phyloP scores from a whole-genome alignment of 176 grass and related monocot species.

The Secale cereale region DNA sequence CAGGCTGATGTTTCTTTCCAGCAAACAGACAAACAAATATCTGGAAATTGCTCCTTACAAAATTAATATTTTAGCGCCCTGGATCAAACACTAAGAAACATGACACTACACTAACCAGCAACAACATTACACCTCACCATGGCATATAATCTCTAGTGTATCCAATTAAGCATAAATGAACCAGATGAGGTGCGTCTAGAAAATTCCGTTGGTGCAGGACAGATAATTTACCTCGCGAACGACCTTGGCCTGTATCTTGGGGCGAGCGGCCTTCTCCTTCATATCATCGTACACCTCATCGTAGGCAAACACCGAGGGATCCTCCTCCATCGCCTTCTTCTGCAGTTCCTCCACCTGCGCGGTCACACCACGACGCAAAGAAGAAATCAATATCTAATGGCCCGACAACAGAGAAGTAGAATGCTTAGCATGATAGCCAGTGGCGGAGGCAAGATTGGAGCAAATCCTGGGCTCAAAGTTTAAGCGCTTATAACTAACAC shows the following conservation, averaged over 20 bases:
- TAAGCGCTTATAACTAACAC: not conserved
- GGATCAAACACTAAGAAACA: not conserved
- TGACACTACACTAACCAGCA: not conserved
- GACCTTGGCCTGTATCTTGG: slow-evolving; percentile 69
- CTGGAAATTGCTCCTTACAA: not conserved
- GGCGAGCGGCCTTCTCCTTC: slow-evolving; percentile 78
- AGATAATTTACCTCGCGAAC: slow-evolving; percentile 56
- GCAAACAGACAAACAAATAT: not conserved
- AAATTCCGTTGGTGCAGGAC: not conserved
- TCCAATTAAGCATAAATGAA: not conserved
- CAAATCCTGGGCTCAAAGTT: not conserved
- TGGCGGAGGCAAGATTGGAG: not conserved
- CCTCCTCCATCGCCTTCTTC: slow-evolving; percentile 84
- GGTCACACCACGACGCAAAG: not conserved
- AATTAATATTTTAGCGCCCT: not conserved
- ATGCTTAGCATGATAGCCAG: not conserved
- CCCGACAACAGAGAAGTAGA: not conserved
- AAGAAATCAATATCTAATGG: not conserved
- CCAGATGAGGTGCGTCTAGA: not conserved
- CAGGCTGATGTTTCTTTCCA: not conserved
- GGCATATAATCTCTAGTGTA: not conserved
- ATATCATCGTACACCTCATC: slow-evolving; percentile 90
- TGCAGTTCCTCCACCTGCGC: slow-evolving; percentile 80
- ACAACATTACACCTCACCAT: not conserved
- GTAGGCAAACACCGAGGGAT: slow-evolving; percentile 88